These are phyloP conservation scores for Obelidium mucronatum DNA, from an alignment of 192 early-diverging fungal species.

Conservation along the genomic window DNA sequence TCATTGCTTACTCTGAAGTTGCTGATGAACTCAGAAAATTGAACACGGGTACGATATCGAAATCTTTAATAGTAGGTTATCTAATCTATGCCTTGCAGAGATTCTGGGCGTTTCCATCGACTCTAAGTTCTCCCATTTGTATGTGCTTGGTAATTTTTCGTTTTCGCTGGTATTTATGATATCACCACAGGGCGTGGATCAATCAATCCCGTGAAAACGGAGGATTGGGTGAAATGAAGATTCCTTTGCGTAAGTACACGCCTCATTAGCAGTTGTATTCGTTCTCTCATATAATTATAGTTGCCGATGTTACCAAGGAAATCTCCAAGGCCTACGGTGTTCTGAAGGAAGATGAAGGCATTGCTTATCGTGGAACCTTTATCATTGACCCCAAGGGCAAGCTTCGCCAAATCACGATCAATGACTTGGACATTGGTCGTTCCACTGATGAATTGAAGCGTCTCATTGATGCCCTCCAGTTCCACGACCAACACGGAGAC, in stretches of 20 bases:
- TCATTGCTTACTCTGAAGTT: conserved; percentile 78
- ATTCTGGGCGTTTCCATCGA: conserved; percentile 48
- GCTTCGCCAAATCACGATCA: conserved; percentile 63
- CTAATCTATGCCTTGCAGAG: conserved; percentile 50
- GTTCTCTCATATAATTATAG: conserved; percentile 15
- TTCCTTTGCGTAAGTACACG: conserved; percentile 72
- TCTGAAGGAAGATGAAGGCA: conserved; percentile 47
- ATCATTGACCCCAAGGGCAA: conserved; percentile 69
- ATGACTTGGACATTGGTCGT: conserved; percentile 67
- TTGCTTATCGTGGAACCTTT: conserved; percentile 63
- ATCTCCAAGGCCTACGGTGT: conserved; percentile 90
- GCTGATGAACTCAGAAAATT: conserved; percentile 82
- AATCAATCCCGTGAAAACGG: conserved; percentile 85
- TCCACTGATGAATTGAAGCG: conserved; percentile 69
- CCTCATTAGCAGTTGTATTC: not conserved
- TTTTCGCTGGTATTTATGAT: not conserved
- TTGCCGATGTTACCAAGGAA: conserved; percentile 88
- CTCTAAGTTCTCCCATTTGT: conserved; percentile 82
- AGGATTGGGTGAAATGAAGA: conserved; percentile 90
- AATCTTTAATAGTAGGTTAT: not conserved
- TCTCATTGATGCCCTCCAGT: conserved; percentile 67
- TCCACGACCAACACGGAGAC: conserved; percentile 65
- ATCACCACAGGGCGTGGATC: conserved; percentile 82
- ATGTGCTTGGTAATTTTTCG: not conserved
- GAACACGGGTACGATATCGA: conserved; percentile 42